Conservation (phyloP, 179 eudicot genomes). For the Silene coronaria region DNA sequence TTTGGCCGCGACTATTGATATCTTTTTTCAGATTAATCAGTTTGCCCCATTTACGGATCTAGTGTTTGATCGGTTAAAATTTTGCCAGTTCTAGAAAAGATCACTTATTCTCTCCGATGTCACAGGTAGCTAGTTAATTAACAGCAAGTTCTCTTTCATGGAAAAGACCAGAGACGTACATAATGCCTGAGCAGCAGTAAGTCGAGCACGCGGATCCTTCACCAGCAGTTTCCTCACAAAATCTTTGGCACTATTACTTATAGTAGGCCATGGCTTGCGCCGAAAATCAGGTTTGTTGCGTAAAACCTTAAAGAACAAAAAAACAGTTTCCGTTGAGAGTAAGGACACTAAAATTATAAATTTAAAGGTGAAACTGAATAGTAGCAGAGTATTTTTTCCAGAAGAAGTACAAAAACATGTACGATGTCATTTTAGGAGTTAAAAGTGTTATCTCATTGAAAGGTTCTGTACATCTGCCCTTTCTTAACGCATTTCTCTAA, state of each 20-base stretch:
- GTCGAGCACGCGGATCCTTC: slow-evolving; percentile 91
- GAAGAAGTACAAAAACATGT: too few relatives aligned
- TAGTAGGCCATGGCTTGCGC: slow-evolving; percentile 91
- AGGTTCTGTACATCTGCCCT: too few relatives aligned
- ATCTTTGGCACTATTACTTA: slow-evolving; percentile 82
- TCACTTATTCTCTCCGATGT: too few relatives aligned
- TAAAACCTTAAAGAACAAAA: slow-evolving; percentile 55
- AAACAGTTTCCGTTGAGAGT: neutral
- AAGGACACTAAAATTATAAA: too few relatives aligned
- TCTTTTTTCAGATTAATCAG: too few relatives aligned
- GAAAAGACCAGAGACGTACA: slow-evolving; percentile 46
- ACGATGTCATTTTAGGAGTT: too few relatives aligned
- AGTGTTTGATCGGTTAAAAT: too few relatives aligned
- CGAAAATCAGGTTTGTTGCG: slow-evolving; percentile 91
- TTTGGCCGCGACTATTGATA: neutral
- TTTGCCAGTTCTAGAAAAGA: too few relatives aligned
- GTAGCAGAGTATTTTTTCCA: too few relatives aligned
- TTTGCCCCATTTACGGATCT: neutral
- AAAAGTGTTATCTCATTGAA: too few relatives aligned
- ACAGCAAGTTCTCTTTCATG: slow-evolving; percentile 2
- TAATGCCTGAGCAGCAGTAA: slow-evolving; percentile 94
- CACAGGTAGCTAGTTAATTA: neutral
- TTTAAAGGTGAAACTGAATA: too few relatives aligned
- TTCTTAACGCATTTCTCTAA: too few relatives aligned
- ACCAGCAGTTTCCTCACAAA: slow-evolving; percentile 78